phyloP scores from a whole-genome alignment of 768 basidiomycete species.

The Suillus subluteus region DNA sequence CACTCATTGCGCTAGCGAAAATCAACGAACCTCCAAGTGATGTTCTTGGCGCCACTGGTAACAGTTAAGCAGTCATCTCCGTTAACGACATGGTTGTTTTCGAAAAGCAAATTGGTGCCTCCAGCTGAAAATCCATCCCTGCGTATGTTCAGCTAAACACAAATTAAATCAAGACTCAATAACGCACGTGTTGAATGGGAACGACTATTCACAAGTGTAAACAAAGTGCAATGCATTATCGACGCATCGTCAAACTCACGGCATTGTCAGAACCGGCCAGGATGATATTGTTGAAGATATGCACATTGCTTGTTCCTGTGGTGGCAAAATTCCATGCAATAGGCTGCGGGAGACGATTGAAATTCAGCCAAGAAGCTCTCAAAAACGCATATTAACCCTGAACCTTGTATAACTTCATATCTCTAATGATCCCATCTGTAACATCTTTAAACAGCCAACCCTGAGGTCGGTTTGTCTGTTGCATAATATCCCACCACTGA shows the following conservation, averaged over 20 bases:
- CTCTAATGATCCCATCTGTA: conserved; percentile 53
- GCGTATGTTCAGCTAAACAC: neutral
- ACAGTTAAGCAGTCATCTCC: conserved; percentile 69
- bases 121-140: conserved; percentile 53
- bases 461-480: conserved; percentile 58
- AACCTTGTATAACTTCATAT: conserved; percentile 63
- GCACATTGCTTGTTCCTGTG: conserved; percentile 50
- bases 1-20: neutral
- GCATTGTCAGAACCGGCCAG: conserved; percentile 50
- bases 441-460: conserved; percentile 59
- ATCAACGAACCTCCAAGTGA: conserved; percentile 45
- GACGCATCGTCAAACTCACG: conserved; percentile 5
- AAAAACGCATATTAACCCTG: conserved; percentile 1
- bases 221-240: neutral
- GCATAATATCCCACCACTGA: conserved; percentile 62
- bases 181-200: conserved; percentile 64
- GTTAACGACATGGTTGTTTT: conserved; percentile 59
- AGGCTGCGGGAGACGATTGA: conserved; percentile 39
- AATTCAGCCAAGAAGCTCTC: conserved; percentile 4
- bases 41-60: conserved; percentile 57
- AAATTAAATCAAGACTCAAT: conserved; percentile 5
- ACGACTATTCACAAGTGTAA: conserved; percentile 38
- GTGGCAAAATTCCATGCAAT: conserved; percentile 64
- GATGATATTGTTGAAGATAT: conserved; percentile 59
- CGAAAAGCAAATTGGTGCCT: conserved; percentile 60